Conservation (phyloP, 768 basidiomycete genomes). For the Leucocoprinus leucothites region DNA sequence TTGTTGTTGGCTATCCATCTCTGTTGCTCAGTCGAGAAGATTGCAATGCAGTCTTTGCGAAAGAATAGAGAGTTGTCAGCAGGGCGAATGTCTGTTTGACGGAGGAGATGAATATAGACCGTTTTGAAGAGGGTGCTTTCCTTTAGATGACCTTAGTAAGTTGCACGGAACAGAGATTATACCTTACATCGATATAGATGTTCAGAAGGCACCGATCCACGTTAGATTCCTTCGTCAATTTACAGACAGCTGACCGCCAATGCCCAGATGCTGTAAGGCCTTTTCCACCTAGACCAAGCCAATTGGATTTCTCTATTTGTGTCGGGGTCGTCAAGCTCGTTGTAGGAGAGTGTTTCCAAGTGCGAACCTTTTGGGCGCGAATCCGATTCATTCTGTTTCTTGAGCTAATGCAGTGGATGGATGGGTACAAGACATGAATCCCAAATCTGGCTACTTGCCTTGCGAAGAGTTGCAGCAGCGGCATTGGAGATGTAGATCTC, state of each 20-base stretch:
- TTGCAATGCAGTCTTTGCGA: constrained; percentile 70
- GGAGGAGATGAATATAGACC: constrained; percentile 66
- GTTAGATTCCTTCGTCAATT: constrained; percentile 62
- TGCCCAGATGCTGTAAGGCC: constrained; percentile 49
- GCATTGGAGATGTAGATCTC: constrained; percentile 60
- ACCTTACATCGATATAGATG: constrained; percentile 70
- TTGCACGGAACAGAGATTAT: constrained; percentile 4
- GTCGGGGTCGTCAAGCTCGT: not conserved
- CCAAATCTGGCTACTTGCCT: constrained; percentile 37
- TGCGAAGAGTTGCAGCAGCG: constrained; percentile 49
- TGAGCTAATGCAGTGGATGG: constrained; percentile 2
- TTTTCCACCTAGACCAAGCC: constrained; percentile 55
- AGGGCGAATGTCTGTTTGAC: constrained; percentile 78
- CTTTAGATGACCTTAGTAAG: constrained; percentile 34
- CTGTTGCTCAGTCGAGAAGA: constrained; percentile 66
- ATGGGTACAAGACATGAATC: not conserved
- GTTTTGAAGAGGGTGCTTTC: constrained; percentile 73
- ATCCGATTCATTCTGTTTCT: constrained; percentile 9
- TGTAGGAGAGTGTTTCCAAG: not conserved
- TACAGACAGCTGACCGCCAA: constrained; percentile 75
- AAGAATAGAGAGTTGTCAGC: constrained; percentile 76
- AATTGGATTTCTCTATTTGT: constrained; percentile 64
- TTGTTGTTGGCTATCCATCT: constrained; percentile 51
- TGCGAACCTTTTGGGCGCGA: constrained; percentile 6
- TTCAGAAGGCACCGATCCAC: constrained; percentile 54